Evolutionary conservation across 2,329 filamentous ascomycete genomes (phyloP).

Genomic region (Coniochaeta sp.): DNA sequence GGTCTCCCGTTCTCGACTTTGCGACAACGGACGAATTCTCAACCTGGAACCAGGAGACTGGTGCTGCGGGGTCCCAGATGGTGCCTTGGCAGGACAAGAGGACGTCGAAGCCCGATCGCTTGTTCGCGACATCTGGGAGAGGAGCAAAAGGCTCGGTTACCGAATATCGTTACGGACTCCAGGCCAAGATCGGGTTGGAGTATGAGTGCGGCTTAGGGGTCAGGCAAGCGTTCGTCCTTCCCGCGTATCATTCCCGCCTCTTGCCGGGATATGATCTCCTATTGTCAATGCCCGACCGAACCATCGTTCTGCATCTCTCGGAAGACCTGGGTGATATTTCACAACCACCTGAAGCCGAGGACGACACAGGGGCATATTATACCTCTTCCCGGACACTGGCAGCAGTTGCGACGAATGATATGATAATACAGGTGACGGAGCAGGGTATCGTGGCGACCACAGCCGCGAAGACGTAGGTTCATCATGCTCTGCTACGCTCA

Average conservation of each 20-base stretch:
- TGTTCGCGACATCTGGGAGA: constrained; percentile 63
- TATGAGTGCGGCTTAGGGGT: constrained; percentile 42
- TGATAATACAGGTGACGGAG: constrained; percentile 49
- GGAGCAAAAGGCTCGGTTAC: constrained; percentile 55
- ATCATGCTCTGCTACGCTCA: not conserved
- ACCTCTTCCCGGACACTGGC: constrained; percentile 44
- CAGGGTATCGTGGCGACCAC: constrained; percentile 32
- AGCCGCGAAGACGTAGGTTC: constrained; percentile 24
- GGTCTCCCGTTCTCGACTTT: constrained; percentile 52
- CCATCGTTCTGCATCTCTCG: constrained; percentile 40
- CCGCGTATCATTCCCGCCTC: constrained; percentile 14
- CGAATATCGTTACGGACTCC: constrained; percentile 63
- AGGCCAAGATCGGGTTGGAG: constrained; percentile 58
- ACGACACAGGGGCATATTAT: constrained; percentile 41
- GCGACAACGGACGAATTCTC: constrained; percentile 34
- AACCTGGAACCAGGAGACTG: constrained; percentile 17
- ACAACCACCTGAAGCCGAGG: constrained; percentile 31
- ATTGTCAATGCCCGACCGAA: constrained; percentile 40
- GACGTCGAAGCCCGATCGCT: constrained; percentile 46
- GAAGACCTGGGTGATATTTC: constrained; percentile 27
- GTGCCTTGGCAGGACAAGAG: constrained; percentile 15
- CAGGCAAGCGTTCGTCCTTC: constrained; percentile 47
- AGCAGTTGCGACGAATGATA: constrained; percentile 26
- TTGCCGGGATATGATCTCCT: constrained; percentile 32
- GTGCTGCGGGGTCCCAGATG: constrained; percentile 10